phyloP scores from a whole-genome alignment of 768 basidiomycete genomes.

The Crassisporium funariophilum region DNA sequence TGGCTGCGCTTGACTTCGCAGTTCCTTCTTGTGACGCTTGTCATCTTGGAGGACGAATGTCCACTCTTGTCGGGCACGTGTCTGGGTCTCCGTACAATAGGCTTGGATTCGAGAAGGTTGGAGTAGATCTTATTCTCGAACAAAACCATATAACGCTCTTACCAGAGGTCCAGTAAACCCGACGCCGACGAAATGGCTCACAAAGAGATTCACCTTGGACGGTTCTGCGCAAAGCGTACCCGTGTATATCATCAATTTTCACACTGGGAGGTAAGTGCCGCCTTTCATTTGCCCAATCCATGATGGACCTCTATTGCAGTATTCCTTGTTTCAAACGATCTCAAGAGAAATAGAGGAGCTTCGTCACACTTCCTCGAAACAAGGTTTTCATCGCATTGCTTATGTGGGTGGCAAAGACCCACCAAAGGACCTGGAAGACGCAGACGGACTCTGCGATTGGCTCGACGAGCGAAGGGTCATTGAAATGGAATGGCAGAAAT shows the following conservation, averaged over 20 bases:
- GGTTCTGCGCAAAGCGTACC: conserved; percentile 75
- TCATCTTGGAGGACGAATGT: conserved; percentile 68
- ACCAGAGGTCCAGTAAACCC: conserved; percentile 5
- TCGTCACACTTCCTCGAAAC: conserved; percentile 34
- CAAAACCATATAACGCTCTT: too few relatives aligned
- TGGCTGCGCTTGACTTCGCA: conserved; percentile 54
- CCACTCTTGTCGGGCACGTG: conserved; percentile 62
- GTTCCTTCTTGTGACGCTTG: conserved; percentile 82
- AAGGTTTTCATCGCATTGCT: conserved; percentile 60
- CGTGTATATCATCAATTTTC: conserved; percentile 69
- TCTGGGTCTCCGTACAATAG: conserved; percentile 70
- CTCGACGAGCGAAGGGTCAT: conserved; percentile 71
- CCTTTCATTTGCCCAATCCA: neutral
- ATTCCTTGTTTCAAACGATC: conserved; percentile 63
- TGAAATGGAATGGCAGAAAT: conserved; percentile 66
- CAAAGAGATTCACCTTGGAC: conserved; percentile 65
- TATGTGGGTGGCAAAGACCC: conserved; percentile 55
- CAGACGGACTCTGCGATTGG: conserved; percentile 84
- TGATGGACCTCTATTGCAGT: conserved; percentile 40
- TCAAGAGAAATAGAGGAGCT: conserved; percentile 59
- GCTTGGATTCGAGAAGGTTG: conserved; percentile 53
- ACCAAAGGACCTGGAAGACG: conserved; percentile 67
- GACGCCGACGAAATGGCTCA: conserved; percentile 24
- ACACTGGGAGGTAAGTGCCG: conserved; percentile 77
- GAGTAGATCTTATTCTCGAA: too few relatives aligned